These are phyloP conservation scores for Nannizziopsis barbatae DNA, from an alignment of 2,329 filamentous ascomycete species.

Conservation along the genomic window DNA sequence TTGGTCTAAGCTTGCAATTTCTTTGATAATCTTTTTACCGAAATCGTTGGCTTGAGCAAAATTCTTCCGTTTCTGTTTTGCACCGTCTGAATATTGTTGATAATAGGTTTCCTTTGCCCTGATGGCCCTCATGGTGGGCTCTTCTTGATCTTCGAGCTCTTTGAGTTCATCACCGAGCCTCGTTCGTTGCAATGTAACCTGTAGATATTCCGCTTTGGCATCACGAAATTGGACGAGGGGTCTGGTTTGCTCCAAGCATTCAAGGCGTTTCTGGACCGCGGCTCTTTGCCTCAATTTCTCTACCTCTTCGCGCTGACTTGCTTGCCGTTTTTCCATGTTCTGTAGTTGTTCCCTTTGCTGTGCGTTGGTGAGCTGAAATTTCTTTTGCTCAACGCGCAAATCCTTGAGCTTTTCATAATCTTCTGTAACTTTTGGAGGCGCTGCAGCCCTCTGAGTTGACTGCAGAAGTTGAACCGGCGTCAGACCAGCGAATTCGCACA, in stretches of 20 bases:
- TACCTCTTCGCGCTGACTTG: conserved; percentile 66
- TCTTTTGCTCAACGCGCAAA: conserved; percentile 58
- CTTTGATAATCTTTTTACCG: conserved; percentile 31
- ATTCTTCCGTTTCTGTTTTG: conserved; percentile 44
- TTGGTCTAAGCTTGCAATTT: conserved; percentile 32
- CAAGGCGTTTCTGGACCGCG: conserved; percentile 52
- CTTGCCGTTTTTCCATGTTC: conserved; percentile 61
- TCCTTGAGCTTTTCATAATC: conserved; percentile 67
- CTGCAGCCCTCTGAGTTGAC: conserved; percentile 81
- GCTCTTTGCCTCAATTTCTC: conserved; percentile 68
- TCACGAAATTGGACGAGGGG: conserved; percentile 55
- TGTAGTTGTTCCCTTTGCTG: conserved; percentile 52
- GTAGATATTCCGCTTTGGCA: conserved; percentile 38
- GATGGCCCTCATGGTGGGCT: conserved; percentile 59
- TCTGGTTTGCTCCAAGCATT: conserved; percentile 53
- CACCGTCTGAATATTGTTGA: conserved; percentile 43
- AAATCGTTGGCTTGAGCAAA: conserved; percentile 46
- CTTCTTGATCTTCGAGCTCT: conserved; percentile 49
- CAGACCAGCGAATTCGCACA: conserved; percentile 82
- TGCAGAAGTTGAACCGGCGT: conserved; percentile 69
- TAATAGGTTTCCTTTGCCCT: conserved; percentile 58
- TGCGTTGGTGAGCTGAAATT: conserved; percentile 47
- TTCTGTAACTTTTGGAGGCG: conserved; percentile 64
- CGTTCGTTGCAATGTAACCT: conserved; percentile 47
- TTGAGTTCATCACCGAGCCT: conserved; percentile 47